Percentiles rank a stretch among this genome's conserved stretches.
These are phyloP conservation scores for Castanopsis chinensis DNA, from an alignment of 306 rosid species.

Conservation along the genomic window DNA sequence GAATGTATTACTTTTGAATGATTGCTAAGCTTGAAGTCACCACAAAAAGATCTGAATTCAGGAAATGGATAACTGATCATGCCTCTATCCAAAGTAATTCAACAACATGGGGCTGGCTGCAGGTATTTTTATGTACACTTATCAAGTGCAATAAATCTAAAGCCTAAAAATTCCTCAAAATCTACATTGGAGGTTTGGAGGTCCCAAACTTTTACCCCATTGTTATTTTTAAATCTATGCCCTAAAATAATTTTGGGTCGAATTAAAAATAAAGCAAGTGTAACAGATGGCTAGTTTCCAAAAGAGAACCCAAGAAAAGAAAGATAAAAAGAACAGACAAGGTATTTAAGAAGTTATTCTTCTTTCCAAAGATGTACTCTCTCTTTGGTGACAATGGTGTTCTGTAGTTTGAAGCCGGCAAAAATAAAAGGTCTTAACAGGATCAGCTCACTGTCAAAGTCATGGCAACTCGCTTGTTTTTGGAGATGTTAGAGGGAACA, in stretches of 20 bases:
- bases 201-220: background rate
- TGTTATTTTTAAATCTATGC: background rate
- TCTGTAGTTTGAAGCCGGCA: conserved; percentile 4
- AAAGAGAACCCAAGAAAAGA: background rate
- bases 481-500: conserved; percentile 70
- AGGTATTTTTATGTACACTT: background rate
- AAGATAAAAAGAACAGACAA: background rate
- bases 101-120: background rate
- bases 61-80: background rate
- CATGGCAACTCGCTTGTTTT: conserved; percentile 21
- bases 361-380: conserved; percentile 5
- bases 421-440: background rate
- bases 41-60: background rate
- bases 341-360: background rate
- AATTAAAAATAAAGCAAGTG: background rate
- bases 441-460: conserved; percentile 16
- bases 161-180: background rate
- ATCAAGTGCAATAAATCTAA: background rate
- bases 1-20: background rate
- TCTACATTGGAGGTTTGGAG: background rate
- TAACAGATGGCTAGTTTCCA: background rate
- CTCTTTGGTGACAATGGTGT: background rate
- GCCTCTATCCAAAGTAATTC: background rate
- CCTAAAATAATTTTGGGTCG: background rate
- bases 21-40: background rate